These are phyloP conservation scores for Colletotrichum aenigma DNA, from an alignment of 2,329 filamentous ascomycete species.

Conservation along the genomic window DNA sequence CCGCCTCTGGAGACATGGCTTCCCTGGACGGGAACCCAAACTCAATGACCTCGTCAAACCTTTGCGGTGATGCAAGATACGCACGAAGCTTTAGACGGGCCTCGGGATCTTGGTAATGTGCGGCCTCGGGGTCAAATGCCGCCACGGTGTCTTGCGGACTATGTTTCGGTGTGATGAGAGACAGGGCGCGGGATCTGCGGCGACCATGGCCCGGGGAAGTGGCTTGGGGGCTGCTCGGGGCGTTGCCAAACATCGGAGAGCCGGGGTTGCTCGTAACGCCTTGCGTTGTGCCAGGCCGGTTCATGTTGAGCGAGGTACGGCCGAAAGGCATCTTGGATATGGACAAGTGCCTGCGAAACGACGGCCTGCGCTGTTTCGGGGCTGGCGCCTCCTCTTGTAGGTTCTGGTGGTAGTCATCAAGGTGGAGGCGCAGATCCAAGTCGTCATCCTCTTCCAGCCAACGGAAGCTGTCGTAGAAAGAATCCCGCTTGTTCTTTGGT, in stretches of 20 bases:
- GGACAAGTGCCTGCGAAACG: conserved; percentile 75
- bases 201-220: conserved; percentile 40
- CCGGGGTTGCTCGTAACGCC: conserved; percentile 25
- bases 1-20: conserved; percentile 34
- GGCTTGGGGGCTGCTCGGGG: conserved; percentile 5
- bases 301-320: conserved; percentile 55
- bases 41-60: conserved; percentile 93
- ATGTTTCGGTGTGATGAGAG: conserved; percentile 56
- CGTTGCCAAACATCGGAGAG: conserved; percentile 28
- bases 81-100: conserved; percentile 84
- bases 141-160: conserved; percentile 46
- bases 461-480: conserved; percentile 70
- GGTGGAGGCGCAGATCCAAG: conserved; percentile 67
- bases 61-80: conserved; percentile 87
- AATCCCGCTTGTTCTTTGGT: conserved; percentile 44
- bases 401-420: conserved; percentile 75
- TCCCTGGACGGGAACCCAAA: conserved; percentile 84
- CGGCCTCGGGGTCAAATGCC: conserved; percentile 72
- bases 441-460: conserved; percentile 78
- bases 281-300: conserved; percentile 51
- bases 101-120: conserved; percentile 90
- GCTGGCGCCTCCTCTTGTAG: conserved; percentile 54
- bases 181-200: conserved; percentile 60
- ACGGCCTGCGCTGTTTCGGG: conserved; percentile 55
- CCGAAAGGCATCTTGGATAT: conserved; percentile 69